Percentiles rank a stretch among this genome's conserved stretches.
These are phyloP conservation scores for Fusarium albosuccineum DNA, from an alignment of 2,329 filamentous ascomycete species.

Conservation along the genomic window DNA sequence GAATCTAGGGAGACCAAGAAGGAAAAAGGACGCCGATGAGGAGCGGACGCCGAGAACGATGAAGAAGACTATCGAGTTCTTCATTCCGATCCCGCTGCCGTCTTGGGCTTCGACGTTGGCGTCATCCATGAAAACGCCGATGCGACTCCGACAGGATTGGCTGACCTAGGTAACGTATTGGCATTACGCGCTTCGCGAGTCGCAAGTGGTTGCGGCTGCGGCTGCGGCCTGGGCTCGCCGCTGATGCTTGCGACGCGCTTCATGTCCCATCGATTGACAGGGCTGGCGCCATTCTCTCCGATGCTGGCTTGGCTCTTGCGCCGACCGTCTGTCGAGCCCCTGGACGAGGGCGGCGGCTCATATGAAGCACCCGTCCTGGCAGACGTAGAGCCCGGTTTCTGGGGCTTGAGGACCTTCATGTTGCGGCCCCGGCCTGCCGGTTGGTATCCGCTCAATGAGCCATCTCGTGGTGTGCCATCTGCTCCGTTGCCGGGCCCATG, in stretches of 20 bases:
- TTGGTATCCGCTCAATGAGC: slow-evolving; percentile 75
- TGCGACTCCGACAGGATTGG: slow-evolving; percentile 91
- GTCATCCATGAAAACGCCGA: slow-evolving; percentile 96
- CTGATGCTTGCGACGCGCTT: slow-evolving; percentile 64
- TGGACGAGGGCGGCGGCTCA: slow-evolving; percentile 62
- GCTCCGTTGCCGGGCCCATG: slow-evolving; percentile 64
- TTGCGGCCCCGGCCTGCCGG: slow-evolving; percentile 74
- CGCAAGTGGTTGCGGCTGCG: slow-evolving; percentile 48
- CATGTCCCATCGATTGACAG: slow-evolving; percentile 63
- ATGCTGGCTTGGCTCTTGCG: slow-evolving; percentile 65
- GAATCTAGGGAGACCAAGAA: slow-evolving; percentile 20
- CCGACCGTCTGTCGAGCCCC: slow-evolving; percentile 63
- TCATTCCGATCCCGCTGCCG: slow-evolving; percentile 49
- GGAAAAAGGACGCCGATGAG: slow-evolving; percentile 7
- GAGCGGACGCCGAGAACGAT: neutral
- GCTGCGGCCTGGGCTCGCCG: slow-evolving; percentile 52
- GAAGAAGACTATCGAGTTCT: neutral
- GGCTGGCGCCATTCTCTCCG: slow-evolving; percentile 46
- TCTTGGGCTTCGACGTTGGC: slow-evolving; percentile 55
- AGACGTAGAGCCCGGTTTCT: slow-evolving; percentile 71
- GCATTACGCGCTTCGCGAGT: slow-evolving; percentile 54
- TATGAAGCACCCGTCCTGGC: slow-evolving; percentile 65
- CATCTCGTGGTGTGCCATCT: slow-evolving; percentile 66
- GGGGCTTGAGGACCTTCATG: slow-evolving; percentile 92
- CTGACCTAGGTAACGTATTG: slow-evolving; percentile 65